Conservation (phyloP, 2,329 filamentous ascomycete species). For the Pezicula carpinea region DNA sequence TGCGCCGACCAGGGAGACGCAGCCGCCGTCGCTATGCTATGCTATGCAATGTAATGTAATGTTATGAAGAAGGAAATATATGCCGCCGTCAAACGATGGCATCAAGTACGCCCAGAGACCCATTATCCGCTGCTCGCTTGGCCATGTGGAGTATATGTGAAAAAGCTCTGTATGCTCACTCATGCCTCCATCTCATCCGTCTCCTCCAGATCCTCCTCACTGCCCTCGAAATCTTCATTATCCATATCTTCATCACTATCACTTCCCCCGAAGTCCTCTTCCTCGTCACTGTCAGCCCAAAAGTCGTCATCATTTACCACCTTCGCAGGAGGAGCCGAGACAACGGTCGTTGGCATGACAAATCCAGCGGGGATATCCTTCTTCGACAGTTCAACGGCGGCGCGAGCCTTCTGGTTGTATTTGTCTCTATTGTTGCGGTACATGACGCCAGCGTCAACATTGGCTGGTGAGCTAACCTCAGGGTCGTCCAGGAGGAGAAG, state of each 20-base stretch:
- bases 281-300: conserved; percentile 72
- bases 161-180: not conserved
- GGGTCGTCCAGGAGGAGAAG: conserved; percentile 89
- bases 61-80: not conserved
- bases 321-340: conserved; percentile 57
- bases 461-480: conserved; percentile 88
- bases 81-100: not conserved
- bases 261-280: conserved; percentile 73
- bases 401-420: conserved; percentile 67
- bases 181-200: conserved; percentile 8
- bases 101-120: not conserved
- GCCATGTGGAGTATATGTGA: not conserved
- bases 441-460: conserved; percentile 87
- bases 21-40: conserved; percentile 20
- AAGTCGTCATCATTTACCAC: conserved; percentile 74
- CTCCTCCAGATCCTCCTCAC: conserved; percentile 17
- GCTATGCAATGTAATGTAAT: conserved; percentile 4
- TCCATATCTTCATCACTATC: conserved; percentile 59
- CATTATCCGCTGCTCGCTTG: not conserved
- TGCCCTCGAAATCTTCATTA: conserved; percentile 42
- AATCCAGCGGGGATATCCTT: conserved; percentile 75
- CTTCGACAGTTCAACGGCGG: conserved; percentile 69
- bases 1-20: conserved; percentile 14
- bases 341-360: conserved; percentile 72
- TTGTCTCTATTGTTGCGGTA: conserved; percentile 66